These are phyloP conservation scores for Aphanomyces euteiches DNA, from an alignment of 352 stramenopile species.

Conservation along the genomic window DNA sequence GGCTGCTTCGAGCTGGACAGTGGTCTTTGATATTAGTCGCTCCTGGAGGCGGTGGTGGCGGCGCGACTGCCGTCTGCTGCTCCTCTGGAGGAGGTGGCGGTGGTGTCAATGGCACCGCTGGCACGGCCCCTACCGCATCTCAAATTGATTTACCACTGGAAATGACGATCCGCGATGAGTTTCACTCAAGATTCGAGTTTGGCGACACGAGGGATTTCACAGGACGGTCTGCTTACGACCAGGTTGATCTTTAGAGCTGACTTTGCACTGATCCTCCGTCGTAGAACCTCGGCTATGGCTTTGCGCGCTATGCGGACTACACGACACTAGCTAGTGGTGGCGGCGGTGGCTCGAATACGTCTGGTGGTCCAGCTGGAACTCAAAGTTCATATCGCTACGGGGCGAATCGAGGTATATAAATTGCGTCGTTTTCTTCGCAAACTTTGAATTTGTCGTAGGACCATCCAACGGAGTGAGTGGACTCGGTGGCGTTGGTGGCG, in stretches of 20 bases:
- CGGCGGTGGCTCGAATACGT: conserved; percentile 34
- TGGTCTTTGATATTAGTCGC: conserved; percentile 54
- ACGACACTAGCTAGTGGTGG: conserved; percentile 52
- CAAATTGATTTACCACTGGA: conserved; percentile 43
- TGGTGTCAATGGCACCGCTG: conserved; percentile 42
- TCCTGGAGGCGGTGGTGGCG: conserved; percentile 64
- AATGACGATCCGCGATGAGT: conserved; percentile 45
- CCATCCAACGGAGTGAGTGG: conserved; percentile 43
- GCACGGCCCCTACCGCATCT: conserved; percentile 41
- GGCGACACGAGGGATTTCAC: conserved; percentile 47
- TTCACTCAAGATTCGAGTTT: conserved; percentile 49
- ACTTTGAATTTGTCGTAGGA: conserved; percentile 36
- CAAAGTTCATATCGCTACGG: conserved; percentile 42
- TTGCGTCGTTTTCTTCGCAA: neutral
- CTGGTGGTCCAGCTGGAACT: conserved; percentile 40
- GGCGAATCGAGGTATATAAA: neutral
- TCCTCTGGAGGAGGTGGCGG: conserved; percentile 63
- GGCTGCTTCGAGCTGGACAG: conserved; percentile 39
- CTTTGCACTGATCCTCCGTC: neutral
- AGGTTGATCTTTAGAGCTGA: neutral
- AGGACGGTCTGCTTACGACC: conserved; percentile 43
- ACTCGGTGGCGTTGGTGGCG: conserved; percentile 57
- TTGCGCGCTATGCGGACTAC: conserved; percentile 48
- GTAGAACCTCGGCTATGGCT: conserved; percentile 53
- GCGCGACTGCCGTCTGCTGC: conserved; percentile 73